Evolutionary conservation across 2,329 filamentous ascomycete genomes (phyloP), one percentile per base, ranked within the genome.

Genomic region (Geosmithia morbida): DNA sequence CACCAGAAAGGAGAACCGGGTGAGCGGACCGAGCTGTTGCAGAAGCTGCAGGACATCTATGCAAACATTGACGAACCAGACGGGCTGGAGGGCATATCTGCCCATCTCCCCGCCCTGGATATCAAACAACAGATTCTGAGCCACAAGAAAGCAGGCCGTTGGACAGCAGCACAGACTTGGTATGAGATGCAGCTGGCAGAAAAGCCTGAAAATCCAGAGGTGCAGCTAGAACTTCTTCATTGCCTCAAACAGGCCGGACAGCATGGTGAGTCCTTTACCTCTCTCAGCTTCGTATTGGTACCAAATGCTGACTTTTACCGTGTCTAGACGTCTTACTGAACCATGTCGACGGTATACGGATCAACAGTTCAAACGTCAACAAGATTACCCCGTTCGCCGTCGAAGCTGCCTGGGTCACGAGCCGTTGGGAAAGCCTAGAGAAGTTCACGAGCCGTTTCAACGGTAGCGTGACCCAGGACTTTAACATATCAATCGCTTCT

Each of bases 41-140:
- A 87, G 54, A 79, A 82, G 51, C 69, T 98, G 20, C 90, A 97
- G 58, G 82, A 90, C 47, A 95, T 98, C 17, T 99, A 98, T 62
- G 87, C 87, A 1, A 85, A 96, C 55, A 97, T 99, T 51, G 92
- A 99, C 57, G 92, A 99, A 56, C 94, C 92, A 0, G 92, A 99
- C 62, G 89, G 90, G 1, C 81, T 98, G 33, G 89, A 97, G 59
- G 92, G 92, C 2, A 90, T 98, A 51, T 94, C 90, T 1, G 81
- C 87, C 18, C 85, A 92, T 59, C 70, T 97, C 2, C 83, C 85
- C 49, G 79, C 88, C 11, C 69, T 97, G n/a, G 86, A 94, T 53
- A 83, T 96, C 45, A 85, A 95, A 50, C 90, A 96, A 60, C 89
- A 97, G 60, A 84, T 96, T 30, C 72, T 96, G 48, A 87, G 94